phyloP scores from a whole-genome alignment of 2,329 filamentous ascomycete genomes.

The Ramichloridium luteum region DNA sequence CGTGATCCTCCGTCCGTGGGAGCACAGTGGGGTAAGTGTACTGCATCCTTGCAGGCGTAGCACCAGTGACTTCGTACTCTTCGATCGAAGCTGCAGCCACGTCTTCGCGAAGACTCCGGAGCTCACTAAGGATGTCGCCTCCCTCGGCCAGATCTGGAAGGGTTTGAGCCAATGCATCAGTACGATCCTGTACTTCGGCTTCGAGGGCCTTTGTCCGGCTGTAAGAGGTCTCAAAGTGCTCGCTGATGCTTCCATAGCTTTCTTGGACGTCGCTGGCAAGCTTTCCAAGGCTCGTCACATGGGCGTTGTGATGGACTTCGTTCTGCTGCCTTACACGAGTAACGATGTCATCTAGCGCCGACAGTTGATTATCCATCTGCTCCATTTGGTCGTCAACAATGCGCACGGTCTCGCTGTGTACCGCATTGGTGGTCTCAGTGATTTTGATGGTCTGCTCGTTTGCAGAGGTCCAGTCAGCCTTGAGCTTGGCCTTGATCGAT shows the following conservation, averaged over 20 bases:
- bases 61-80: constrained; percentile 75
- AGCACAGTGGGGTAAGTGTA: constrained; percentile 73
- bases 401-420: constrained; percentile 79
- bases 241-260: constrained; percentile 59
- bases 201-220: constrained; percentile 57
- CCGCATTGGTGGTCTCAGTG: constrained; percentile 68
- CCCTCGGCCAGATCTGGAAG: constrained; percentile 47
- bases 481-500: constrained; percentile 65
- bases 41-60: constrained; percentile 67
- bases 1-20: constrained; percentile 59
- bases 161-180: constrained; percentile 45
- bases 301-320: constrained; percentile 58
- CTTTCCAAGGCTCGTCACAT: constrained; percentile 51
- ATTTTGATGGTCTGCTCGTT: constrained; percentile 74
- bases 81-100: constrained; percentile 53
- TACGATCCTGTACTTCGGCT: constrained; percentile 51
- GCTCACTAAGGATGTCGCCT: constrained; percentile 51
- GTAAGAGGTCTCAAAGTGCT: constrained; percentile 57
- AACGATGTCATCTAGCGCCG: constrained; percentile 82
- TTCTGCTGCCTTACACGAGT: constrained; percentile 71
- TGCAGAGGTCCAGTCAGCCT: constrained; percentile 73
- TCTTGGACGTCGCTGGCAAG: constrained; percentile 58
- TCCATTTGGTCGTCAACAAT: constrained; percentile 83
- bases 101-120: constrained; percentile 58
- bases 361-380: constrained; percentile 80